Percentiles rank a stretch among this genome's conserved stretches.
phyloP scores from a whole-genome alignment of 352 stramenopile genomes.

The Phytopythium ostracodes region DNA sequence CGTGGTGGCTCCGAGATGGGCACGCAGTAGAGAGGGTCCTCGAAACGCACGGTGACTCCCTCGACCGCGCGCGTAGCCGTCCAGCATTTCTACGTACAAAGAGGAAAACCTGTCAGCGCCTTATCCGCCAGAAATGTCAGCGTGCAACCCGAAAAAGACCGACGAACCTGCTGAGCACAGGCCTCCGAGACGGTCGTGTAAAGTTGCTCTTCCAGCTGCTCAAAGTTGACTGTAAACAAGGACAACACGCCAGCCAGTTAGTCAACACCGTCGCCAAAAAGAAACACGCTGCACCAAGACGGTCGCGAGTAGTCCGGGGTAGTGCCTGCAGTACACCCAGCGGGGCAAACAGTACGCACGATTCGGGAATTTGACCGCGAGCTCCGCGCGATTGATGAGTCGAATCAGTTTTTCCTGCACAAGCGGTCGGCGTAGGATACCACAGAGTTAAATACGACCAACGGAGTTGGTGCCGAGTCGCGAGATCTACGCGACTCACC shows the following conservation, averaged over 20 bases:
- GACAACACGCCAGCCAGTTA: neutral
- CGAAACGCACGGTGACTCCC: conserved; percentile 74
- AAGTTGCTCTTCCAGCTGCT: conserved; percentile 78
- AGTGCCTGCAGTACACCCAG: neutral
- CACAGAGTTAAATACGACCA: neutral
- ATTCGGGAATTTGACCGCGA: conserved; percentile 70
- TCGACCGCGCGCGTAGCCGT: conserved; percentile 66
- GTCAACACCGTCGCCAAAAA: neutral
- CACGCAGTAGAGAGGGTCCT: conserved; percentile 66
- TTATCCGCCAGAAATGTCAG: neutral
- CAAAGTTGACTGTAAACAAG: conserved; percentile 60
- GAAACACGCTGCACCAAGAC: no score
- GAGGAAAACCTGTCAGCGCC: neutral
- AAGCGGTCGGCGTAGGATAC: neutral
- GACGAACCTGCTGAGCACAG: conserved; percentile 45
- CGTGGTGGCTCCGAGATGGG: conserved; percentile 64
- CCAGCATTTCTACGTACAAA: conserved; percentile 50
- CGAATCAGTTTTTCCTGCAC: conserved; percentile 74
- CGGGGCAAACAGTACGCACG: conserved; percentile 29
- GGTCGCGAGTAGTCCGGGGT: no score
- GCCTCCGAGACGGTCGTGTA: conserved; percentile 65
- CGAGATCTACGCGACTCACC: conserved; percentile 18
- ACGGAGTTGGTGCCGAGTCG: neutral
- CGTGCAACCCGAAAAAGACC: neutral
- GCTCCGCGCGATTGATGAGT: conserved; percentile 80